These are phyloP conservation scores for Pleurotus pulmonarius DNA, from an alignment of 768 basidiomycete species.

Conservation along the genomic window DNA sequence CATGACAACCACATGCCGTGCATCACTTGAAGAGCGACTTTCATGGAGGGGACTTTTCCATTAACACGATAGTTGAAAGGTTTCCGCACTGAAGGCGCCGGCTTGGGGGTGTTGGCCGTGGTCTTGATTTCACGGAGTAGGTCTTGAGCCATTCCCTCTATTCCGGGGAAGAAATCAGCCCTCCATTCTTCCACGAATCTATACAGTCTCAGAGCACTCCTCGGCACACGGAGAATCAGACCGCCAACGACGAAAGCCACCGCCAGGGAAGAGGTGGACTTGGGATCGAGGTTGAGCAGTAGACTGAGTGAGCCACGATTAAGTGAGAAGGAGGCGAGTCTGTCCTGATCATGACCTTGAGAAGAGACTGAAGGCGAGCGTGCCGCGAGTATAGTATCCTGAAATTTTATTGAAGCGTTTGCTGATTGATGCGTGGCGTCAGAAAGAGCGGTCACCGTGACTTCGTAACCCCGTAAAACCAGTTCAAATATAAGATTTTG, in stretches of 20 bases:
- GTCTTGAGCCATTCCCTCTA: conserved; percentile 63
- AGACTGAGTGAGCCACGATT: conserved; percentile 40
- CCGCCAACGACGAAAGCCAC: conserved; percentile 40
- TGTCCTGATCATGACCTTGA: conserved; percentile 42
- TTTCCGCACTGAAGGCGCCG: conserved; percentile 18
- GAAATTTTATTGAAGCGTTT: conserved; percentile 45
- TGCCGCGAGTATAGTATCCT: conserved; percentile 54
- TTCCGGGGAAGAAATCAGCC: conserved; percentile 70
- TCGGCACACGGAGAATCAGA: conserved; percentile 61
- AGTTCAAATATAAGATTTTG: conserved; percentile 69
- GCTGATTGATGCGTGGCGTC: conserved; percentile 34
- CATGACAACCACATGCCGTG: conserved; percentile 85
- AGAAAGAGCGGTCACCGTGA: conserved; percentile 28
- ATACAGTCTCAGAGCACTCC: conserved; percentile 77
- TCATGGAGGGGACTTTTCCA: conserved; percentile 44
- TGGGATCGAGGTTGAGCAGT: conserved; percentile 43
- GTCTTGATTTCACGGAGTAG: conserved; percentile 60
- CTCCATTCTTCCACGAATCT: conserved; percentile 82
- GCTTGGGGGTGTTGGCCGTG: conserved; percentile 23
- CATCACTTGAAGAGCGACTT: conserved; percentile 77
- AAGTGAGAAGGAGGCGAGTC: conserved; percentile 59
- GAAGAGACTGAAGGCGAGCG: conserved; percentile 42
- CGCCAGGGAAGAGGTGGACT: conserved; percentile 33
- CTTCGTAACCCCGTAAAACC: conserved; percentile 36
- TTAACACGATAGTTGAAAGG: conserved; percentile 45